Base-by-base conservation (phyloP, 345 rosid genomes). In the Eucalyptus regnans region DNA sequence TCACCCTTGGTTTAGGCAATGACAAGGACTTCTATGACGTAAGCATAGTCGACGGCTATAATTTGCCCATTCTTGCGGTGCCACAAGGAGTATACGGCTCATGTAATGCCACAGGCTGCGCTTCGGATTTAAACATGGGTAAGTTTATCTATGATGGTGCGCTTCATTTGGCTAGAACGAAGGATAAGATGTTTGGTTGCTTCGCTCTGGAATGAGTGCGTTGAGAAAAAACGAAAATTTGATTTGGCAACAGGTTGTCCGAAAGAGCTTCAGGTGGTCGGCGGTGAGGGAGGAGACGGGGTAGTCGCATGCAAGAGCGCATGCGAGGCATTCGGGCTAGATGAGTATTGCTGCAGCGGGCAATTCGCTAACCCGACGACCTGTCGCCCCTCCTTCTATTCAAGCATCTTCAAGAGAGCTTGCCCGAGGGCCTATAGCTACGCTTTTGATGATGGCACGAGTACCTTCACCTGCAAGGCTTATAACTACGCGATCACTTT, bases 351-450 rank as follows among this genome's bases (percentile, higher is more conserved):
- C 91, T 98, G 99, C 91, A 95, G 99, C 87, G 97, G 99, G 48
- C 93, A 94, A 89, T 98, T 96, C 90, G 99, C 98, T 44, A 96
- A 95, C 91, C 97, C 98, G 13, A 94, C 92, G 51, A 94, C 98
- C 44, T 96, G 97, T 84, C 90, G 88, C 13, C 98, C 99, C 9
- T 94, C 99, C 29, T 93, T 93, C 25, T 95, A 95, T 89, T 96
- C 99, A 16, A 76, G 97, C 87, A 90, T 96, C 89, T 96, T 96
- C 94, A 96, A 95, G 93, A 88, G 93, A 89, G 98, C 98, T 84
- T 97, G 99, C 89, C 99, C 99, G 25, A 93, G 93, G 89, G 99
- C 99, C 76, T 96, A 96, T 48, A 97, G 98, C 94, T 96, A 95
- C 91, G 98, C 98, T 56, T 97, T 89, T 62, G 98, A 95, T 56